phyloP scores from a whole-genome alignment of 805 yeast species.

The Schizosaccharomyces osmophilus region DNA sequence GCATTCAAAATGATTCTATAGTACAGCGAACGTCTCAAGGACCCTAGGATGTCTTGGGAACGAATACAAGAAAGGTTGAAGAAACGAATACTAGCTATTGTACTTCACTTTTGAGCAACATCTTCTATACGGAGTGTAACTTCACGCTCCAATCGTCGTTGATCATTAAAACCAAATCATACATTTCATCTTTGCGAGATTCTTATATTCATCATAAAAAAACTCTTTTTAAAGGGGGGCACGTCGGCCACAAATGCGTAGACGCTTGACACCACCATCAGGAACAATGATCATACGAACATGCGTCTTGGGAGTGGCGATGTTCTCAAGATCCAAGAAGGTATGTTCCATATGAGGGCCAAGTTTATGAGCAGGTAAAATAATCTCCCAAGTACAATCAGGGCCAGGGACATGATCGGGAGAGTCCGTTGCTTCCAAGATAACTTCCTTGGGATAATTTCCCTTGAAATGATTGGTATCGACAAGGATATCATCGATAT shows the following conservation, averaged over 20 bases:
- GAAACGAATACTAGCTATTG: too few species aligned
- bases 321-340: conserved; percentile 12
- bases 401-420: conserved; percentile 19
- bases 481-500: conserved; percentile 33
- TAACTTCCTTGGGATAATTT: conserved; percentile 72
- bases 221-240: neutral
- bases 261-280: conserved; percentile 88
- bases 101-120: too few species aligned
- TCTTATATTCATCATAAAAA: neutral
- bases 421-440: conserved; percentile 17
- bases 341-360: conserved; percentile 66
- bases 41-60: too few species aligned
- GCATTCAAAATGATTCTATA: too few species aligned
- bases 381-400: conserved; percentile 30
- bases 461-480: conserved; percentile 93
- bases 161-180: too few species aligned
- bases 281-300: conserved; percentile 69
- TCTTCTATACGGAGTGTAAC: too few species aligned
- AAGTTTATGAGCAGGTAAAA: conserved; percentile 49
- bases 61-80: too few species aligned
- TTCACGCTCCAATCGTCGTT: neutral
- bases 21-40: too few species aligned
- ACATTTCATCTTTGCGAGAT: neutral
- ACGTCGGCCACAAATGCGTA: conserved; percentile 47
- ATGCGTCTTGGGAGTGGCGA: conserved; percentile 26